Evolutionary conservation across 441 rosid species (phyloP).

Genomic region (Populus tomentosa): DNA sequence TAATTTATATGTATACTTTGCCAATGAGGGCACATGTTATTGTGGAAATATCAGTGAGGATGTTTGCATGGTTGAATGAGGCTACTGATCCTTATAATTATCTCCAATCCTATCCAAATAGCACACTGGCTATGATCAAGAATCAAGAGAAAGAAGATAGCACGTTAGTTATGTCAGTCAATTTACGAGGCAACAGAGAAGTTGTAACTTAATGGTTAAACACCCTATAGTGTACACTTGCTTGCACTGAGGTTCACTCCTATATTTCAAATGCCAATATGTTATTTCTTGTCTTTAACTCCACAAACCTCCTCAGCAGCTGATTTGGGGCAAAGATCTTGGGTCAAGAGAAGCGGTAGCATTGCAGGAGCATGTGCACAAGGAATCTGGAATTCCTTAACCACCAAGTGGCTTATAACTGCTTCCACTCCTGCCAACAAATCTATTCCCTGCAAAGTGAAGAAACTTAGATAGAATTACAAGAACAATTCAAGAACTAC

Average conservation of each 20-base stretch:
- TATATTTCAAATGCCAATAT: neutral
- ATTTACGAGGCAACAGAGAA: neutral
- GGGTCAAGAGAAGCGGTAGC: constrained; percentile 37
- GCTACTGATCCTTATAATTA: neutral
- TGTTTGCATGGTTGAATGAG: constrained; percentile 1
- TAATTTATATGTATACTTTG: neutral
- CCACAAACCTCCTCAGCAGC: constrained; percentile 68
- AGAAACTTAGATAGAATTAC: neutral
- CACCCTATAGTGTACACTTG: neutral
- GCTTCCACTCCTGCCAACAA: constrained; percentile 64
- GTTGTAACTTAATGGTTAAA: neutral
- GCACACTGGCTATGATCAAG: neutral
- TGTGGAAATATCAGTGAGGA: neutral
- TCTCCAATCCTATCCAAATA: neutral
- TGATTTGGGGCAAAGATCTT: constrained; percentile 47
- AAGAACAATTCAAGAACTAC: neutral
- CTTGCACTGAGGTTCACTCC: constrained; percentile 1
- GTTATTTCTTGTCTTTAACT: constrained; percentile 7
- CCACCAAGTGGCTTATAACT: constrained; percentile 57
- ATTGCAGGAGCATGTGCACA: constrained; percentile 72
- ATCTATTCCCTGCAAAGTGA: constrained; percentile 48
- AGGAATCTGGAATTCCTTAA: constrained; percentile 59
- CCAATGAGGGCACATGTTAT: neutral
- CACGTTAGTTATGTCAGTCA: neutral
- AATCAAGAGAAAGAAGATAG: neutral